Evolutionary conservation across 305 asterid genomes (phyloP).

Genomic region (Plantago coronopus): DNA sequence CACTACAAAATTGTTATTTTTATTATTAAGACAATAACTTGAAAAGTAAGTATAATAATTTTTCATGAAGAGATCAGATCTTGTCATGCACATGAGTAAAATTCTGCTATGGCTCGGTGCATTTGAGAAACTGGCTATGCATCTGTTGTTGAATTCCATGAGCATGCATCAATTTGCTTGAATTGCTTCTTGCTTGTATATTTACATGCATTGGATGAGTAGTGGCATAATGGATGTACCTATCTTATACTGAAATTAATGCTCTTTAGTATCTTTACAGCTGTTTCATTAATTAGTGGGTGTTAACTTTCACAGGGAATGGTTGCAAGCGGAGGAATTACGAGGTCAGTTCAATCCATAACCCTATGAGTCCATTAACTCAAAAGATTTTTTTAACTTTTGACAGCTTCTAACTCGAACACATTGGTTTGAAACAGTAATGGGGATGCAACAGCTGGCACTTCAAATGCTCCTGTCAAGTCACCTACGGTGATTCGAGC

Average conservation of each 20-base stretch:
- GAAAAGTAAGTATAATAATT: no score
- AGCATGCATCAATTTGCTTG: not conserved
- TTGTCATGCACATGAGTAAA: no score
- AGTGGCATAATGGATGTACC: not conserved
- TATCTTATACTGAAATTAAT: not conserved
- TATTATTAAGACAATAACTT: no score
- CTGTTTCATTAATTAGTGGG: not conserved
- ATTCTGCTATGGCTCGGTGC: not conserved
- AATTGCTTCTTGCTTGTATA: constrained; percentile 1
- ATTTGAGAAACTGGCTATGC: constrained; percentile 12
- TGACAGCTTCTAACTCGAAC: no score
- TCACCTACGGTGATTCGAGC: constrained; percentile 79
- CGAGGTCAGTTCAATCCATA: no score
- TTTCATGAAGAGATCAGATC: no score
- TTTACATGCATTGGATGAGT: not conserved
- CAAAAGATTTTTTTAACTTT: no score
- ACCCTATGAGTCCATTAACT: no score
- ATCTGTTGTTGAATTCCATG: not conserved
- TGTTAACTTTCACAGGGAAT: no score
- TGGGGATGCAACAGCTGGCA: constrained; percentile 32
- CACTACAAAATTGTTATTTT: no score
- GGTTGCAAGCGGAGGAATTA: no score
- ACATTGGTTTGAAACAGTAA: not conserved
- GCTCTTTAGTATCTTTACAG: not conserved
- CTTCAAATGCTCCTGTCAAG: constrained; percentile 37